Evolutionary conservation across 176 grass and related monocot genomes (phyloP), one percentile per base, ranked within the genome.

Genomic region (Rhynchospora breviuscula): DNA sequence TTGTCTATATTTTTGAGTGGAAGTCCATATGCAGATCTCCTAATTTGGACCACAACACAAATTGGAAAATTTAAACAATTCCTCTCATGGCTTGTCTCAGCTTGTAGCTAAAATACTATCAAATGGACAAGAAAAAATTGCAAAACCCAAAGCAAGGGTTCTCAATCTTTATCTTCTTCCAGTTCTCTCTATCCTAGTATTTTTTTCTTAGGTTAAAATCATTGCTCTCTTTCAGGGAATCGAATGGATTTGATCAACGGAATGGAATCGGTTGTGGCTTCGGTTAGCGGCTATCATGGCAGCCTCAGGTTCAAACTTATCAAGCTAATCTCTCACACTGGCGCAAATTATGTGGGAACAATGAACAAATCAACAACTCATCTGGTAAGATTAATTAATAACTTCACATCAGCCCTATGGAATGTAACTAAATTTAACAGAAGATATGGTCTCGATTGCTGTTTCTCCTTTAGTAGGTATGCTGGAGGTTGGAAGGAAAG

Each of bases 251-350:
- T 66, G n/a, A 85, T 85, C 52, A 70, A 75, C 56, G 95, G 90
- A 80, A 98, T 98, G 95, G 79, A 47, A 11, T 78, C 46, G 15
- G 95, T 98, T 61, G 53, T 98, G 54, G 92, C 90, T n/a, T 93
- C 95, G 17, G 95, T 98, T 18, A 98, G 95, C 33, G 92, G 95
- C 3, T 98, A 98, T 88, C 90, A 94, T 66, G 95, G 92, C 43
- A 74, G 77, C 1, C 87, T 87, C 77, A 83, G 95, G 82, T 94
- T 95, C 84, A 91, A 85, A 82, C 90, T 98, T 35, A 87, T 98
- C 62, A 98, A 95, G 89, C 95, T 98, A 85, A 98, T 98, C 66
- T 60, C 90, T 40, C 87, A 86, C 69, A 78, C 87, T 47, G 92
- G 95, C 13, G 95, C 95, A 33, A 98, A 71, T 90, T 98, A 93